These are phyloP conservation scores for Pichia cephalocereana DNA, from an alignment of 805 yeast genomes.

Conservation along the genomic window DNA sequence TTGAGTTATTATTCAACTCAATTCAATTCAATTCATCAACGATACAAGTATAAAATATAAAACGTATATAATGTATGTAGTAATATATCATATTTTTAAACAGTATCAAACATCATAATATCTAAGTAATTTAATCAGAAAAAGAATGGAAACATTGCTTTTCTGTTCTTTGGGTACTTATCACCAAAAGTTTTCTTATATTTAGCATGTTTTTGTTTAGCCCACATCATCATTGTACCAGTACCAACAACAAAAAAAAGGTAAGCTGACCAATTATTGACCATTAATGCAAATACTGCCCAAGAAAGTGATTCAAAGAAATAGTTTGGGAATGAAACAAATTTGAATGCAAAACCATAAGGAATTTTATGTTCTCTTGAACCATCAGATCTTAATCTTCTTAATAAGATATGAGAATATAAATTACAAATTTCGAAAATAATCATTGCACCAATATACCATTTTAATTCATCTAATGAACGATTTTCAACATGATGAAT, in stretches of 20 bases:
- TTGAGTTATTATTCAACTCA: too few relatives aligned
- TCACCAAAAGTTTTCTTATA: constrained; percentile 63
- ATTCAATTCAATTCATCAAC: too few relatives aligned
- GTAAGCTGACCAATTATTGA: constrained; percentile 69
- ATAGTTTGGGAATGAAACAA: constrained; percentile 89
- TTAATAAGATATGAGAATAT: constrained; percentile 59
- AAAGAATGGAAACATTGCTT: constrained; percentile 71
- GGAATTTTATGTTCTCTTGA: constrained; percentile 62
- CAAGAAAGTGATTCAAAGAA: constrained; percentile 78
- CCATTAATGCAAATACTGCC: constrained; percentile 60
- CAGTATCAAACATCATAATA: too few relatives aligned
- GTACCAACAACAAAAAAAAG: constrained; percentile 64
- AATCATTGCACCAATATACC: constrained; percentile 38
- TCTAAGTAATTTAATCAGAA: constrained; percentile 28
- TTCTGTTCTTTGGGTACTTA: constrained; percentile 70
- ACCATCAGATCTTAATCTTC: constrained; percentile 45
- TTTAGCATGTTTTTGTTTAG: constrained; percentile 69
- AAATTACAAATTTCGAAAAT: constrained; percentile 67
- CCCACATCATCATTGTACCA: constrained; percentile 88
- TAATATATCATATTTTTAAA: too few relatives aligned
- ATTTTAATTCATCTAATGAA: constrained; percentile 22
- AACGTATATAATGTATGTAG: too few relatives aligned
- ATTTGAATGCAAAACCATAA: constrained; percentile 71
- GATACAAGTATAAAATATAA: too few relatives aligned
- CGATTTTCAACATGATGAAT: constrained; percentile 39